Base-by-base conservation (phyloP, 2,329 filamentous ascomycete genomes). In the Coniochaeta sp. region DNA sequence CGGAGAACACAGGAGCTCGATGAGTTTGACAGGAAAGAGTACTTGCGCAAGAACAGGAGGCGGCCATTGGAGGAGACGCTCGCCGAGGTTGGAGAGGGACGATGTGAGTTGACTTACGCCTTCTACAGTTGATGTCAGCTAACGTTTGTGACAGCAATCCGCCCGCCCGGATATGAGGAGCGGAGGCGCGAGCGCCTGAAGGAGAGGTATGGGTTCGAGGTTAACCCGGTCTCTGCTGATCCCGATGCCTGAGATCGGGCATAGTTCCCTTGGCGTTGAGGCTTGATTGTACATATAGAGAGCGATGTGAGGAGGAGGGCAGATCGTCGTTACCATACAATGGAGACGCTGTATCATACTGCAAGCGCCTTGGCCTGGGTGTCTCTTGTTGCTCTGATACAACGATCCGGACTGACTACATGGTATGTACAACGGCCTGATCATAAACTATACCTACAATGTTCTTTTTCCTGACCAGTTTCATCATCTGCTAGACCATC, bases 121-220 rank as follows among this genome's bases (percentile, higher is more conserved):
- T 12, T 59, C 33, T 59, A 50, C 60, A 57, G 52, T n/a, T 36
- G 24, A 26, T 6, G 36, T 43, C 19, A 58, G 59, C 61, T 64
- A 24, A 62, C 11, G 2, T 40, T 6, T 59, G 33, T 34, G n/a
- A 8, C 67, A 96, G 92, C 89, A 60, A 91, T 96, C 68, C 82
- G 88, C 67, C 89, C 84, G 44, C 87, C 89, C 17, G 91, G 91
- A 58, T 96, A 95, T 72, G 89, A 90, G 67, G 90, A 96, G 80
- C 83, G 93, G 74, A 87, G 93, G 74, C 85, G 86, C 66, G 81
- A 92, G 78, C 84, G 90, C 68, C 82, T 97, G 74, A 88, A 90
- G 83, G 88, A 91, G 76, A 90, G 87, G 74, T 96, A 96, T 70
- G 91, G 92, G 62, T 85, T 96, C 70, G 91, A 96, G 66, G 87